Conservation (phyloP, 306 rosid genomes). For the Sicyos baderoa region DNA sequence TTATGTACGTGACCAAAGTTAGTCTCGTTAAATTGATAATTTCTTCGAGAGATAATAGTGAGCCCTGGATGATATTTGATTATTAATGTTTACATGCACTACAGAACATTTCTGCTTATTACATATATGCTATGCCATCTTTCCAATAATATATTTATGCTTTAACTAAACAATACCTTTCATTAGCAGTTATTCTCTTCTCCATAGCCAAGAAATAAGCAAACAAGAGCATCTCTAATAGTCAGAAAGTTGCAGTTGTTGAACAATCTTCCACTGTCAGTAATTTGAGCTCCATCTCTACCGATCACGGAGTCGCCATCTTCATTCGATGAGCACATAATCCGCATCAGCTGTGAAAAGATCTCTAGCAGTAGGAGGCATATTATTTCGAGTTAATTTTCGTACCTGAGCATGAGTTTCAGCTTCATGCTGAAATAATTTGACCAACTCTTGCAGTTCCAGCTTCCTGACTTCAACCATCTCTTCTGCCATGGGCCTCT, state of each 20-base stretch:
- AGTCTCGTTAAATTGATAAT: neutral
- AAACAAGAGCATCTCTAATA: neutral
- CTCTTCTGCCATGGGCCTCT: constrained; percentile 45
- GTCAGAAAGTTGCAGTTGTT: constrained; percentile 7
- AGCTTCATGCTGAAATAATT: constrained; percentile 85
- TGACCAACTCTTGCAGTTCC: constrained; percentile 67
- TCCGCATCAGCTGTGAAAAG: constrained; percentile 24
- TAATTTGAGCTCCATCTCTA: neutral
- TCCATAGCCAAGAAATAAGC: constrained; percentile 4
- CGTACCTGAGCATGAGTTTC: constrained; percentile 80
- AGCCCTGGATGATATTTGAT: neutral
- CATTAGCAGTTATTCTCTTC: neutral
- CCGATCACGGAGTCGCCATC: neutral
- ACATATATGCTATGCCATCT: neutral
- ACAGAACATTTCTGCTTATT: neutral
- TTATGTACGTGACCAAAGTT: neutral
- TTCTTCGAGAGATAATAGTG: neutral
- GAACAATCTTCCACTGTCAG: constrained; percentile 8
- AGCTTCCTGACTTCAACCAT: constrained; percentile 66
- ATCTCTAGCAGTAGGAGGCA: constrained; percentile 79
- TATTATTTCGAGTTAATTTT: constrained; percentile 43
- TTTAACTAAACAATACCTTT: constrained; percentile 6
- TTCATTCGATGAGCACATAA: constrained; percentile 34
- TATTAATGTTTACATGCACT: neutral
- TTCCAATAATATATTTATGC: neutral